Base-by-base conservation (phyloP, 768 basidiomycete species). In the Leccinum fibrillosum region DNA sequence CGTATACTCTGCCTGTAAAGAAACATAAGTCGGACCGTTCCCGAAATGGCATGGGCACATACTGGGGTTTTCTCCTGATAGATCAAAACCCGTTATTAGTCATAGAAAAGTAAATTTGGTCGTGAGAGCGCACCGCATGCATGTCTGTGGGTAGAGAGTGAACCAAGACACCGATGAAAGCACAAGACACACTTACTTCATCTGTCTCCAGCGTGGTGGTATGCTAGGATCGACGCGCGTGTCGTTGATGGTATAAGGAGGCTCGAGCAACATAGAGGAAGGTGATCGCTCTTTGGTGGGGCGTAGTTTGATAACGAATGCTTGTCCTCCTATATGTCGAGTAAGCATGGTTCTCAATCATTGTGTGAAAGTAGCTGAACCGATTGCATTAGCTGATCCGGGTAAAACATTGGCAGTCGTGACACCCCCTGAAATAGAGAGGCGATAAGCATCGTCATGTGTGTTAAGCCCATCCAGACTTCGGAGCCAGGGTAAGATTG, bases 401-500 rank as follows among this genome's bases (percentile, higher is more conserved):
- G 94, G 90, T 4, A 94, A 75, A 42, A 95, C 78, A 64, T 92
- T 88, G 15, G 82, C 86, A 2, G 92, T 88, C 0, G 95, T 96
- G 34, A 96, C 87, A 13, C 95, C 95, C 11, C 94, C 94, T 3
- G 94, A 82, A 54, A 94, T 86, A 3, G 90, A 82, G 15, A 92
- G 78, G 56, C 77, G 77, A 69, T 86, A 87, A 1, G 86, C 79
- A 42, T 86, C 84, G 66, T 95, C 94, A 59, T 93, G 90, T 1
- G 90, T 93, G 69, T 95, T 89, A 64, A 97, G 80, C 0, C 82
- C 92, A 69, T 98, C 94, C 39, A 94, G 78, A 56, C 83, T 88
- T 49, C 92, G 80, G 26, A 98, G 76, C 85, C 87, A 91, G 2
- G 92, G 92, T 34, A 85, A 64, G 56, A 89, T 78, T 4, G 90